phyloP scores from a whole-genome alignment of 371 early-diverging fungal genomes.

The Mucor velutinosus region DNA sequence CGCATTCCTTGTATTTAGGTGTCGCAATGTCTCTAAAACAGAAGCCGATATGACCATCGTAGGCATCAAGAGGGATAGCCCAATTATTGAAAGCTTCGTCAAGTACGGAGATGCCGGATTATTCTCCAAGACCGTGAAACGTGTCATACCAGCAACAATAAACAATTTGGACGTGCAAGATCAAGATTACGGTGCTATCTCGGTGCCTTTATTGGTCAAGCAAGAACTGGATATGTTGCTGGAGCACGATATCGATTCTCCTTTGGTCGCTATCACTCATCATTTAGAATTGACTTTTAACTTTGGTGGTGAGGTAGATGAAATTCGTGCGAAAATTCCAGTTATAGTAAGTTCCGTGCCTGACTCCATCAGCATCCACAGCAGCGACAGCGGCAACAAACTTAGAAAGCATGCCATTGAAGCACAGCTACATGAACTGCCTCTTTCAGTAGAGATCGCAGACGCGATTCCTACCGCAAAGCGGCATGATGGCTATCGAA shows the following conservation, averaged over 20 bases:
- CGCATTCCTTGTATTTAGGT: conserved; percentile 5
- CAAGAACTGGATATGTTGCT: background rate
- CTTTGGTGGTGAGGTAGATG: conserved; percentile 14
- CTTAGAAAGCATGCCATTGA: conserved; percentile 10
- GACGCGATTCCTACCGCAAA: background rate
- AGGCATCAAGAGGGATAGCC: conserved; percentile 9
- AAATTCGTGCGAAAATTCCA: conserved; percentile 19
- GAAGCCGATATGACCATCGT: conserved; percentile 26
- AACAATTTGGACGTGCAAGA: background rate
- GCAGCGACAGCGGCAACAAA: background rate
- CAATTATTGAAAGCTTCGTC: conserved; percentile 4
- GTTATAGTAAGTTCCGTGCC: conserved; percentile 18
- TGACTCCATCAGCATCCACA: background rate
- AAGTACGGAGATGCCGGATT: conserved; percentile 15
- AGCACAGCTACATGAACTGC: conserved; percentile 5
- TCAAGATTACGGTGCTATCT: background rate
- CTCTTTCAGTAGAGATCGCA: background rate
- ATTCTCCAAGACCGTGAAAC: conserved; percentile 20
- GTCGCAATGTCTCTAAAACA: conserved; percentile 30
- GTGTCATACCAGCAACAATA: conserved; percentile 17
- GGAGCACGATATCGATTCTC: conserved; percentile 13
- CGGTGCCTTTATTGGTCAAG: conserved; percentile 1
- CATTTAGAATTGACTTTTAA: conserved; percentile 27
- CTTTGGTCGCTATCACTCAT: conserved; percentile 14
- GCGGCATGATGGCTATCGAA: background rate